Conservation (phyloP, 1,284 basidiomycete species). For the Malassezia dermatis region DNA sequence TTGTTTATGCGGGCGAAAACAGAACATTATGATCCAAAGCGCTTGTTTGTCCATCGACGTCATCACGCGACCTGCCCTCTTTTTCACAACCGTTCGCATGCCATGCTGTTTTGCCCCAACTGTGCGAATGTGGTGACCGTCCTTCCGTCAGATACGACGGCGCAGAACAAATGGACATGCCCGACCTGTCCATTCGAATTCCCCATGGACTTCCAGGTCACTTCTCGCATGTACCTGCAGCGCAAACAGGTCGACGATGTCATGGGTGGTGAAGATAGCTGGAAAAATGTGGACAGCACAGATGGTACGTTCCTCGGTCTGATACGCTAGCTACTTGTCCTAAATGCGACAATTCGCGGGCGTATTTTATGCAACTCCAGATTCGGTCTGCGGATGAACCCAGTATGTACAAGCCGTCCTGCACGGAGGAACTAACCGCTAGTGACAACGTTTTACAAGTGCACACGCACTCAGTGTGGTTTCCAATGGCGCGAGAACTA, state of each 20-base stretch:
- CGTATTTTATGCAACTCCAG: constrained; percentile 92
- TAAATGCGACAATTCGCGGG: constrained; percentile 76
- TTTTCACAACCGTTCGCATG: not conserved
- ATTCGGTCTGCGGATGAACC: constrained; percentile 67
- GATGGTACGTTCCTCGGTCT: constrained; percentile 45
- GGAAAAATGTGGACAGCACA: constrained; percentile 88
- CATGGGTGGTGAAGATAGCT: constrained; percentile 60
- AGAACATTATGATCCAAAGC: not conserved
- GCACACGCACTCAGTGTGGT: constrained; percentile 32
- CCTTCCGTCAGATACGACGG: constrained; percentile 53
- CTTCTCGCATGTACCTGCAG: constrained; percentile 31
- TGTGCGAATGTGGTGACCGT: constrained; percentile 79
- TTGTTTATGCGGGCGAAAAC: not conserved
- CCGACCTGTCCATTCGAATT: constrained; percentile 92
- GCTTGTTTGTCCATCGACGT: not conserved
- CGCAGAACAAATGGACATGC: constrained; percentile 75
- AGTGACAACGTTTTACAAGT: constrained; percentile 46
- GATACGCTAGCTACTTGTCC: constrained; percentile 55
- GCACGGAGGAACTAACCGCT: not conserved
- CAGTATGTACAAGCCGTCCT: constrained; percentile 26
- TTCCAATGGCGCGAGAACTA: constrained; percentile 43
- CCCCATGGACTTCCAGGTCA: constrained; percentile 67
- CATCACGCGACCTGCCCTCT: not conserved
- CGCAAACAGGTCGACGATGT: constrained; percentile 39
- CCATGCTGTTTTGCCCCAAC: constrained; percentile 86